A percentile compares a stretch with the other conserved stretches of the same genome.
phyloP scores from a whole-genome alignment of 148 eudicot genomes.

The Fagopyrum esculentum region DNA sequence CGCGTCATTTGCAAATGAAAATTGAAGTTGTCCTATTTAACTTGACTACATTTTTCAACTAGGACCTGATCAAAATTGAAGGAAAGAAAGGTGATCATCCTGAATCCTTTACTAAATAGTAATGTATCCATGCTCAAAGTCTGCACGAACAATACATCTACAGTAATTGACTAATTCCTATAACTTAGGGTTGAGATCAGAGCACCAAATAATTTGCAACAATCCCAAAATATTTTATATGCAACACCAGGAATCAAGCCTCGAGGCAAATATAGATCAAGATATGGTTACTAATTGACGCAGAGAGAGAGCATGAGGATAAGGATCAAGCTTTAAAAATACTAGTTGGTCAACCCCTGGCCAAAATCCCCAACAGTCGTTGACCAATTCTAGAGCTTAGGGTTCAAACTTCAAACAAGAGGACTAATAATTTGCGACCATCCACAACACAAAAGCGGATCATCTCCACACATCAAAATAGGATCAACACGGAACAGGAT shows the following conservation, averaged over 20 bases:
- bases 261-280: no score
- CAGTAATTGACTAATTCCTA: not conserved
- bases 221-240: no score
- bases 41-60: not conserved
- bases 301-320: no score
- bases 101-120: not conserved
- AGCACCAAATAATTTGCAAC: not conserved
- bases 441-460: not conserved
- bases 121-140: not conserved
- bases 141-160: not conserved
- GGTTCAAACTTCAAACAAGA: conserved; percentile 2
- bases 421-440: not conserved
- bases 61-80: not conserved
- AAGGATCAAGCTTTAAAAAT: no score
- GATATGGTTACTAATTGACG: no score
- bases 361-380: not conserved
- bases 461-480: not conserved
- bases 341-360: no score
- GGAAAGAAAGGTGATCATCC: conserved; percentile 1
- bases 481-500: not conserved
- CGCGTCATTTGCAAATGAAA: not conserved
- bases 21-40: not conserved
- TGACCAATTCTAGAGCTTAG: not conserved
- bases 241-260: no score
- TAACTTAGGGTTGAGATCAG: not conserved